Evolutionary conservation across 495 filamentous ascomycete species (phyloP), one percentile per base, ranked within the genome.

Genomic region (Penicillium arizonense): DNA sequence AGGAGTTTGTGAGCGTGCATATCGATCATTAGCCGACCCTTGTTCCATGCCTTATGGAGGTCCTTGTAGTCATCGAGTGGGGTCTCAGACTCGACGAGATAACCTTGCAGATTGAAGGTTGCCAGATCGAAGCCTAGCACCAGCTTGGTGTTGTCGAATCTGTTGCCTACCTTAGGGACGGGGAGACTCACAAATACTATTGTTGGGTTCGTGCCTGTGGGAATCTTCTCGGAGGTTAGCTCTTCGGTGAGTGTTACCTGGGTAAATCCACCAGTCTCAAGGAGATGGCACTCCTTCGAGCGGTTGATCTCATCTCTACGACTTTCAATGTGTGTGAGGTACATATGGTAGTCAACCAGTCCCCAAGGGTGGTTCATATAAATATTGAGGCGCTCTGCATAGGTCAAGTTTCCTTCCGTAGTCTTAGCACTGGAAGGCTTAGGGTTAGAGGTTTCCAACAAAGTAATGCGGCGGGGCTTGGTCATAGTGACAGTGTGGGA

Each of bases 301-400:
- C 68, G 53, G 3, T 32, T 32, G 11, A 51, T 8, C 10, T 18
- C 21, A 21, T 64, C 56, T 36, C 44, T 56, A 16, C 45, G 52
- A 3, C 37, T 38, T 26, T 75, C 70, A 13, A 64, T 51, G 23
- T 46, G 32, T 16, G 52, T 41, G 4, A 75, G 64, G 45, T 70
- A 73, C 18, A 75, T 39, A 20, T 70, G 52, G 42, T 71, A 73
- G 58, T 75, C 71, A 16, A 70, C 49, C 32, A 70, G 51, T 7
- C 61, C 50, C 69, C 66, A 75, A 13, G 66, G 68, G 35, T 71
- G 64, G 8, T 14, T 38, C 38, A 42, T 42, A 21, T 39, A 30
- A 7, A 30, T 5, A 30, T 30, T 30, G 28, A 30, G 28, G 8
- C 28, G 28, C 7, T 30, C 28, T 30, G 8, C 28, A 30, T 30